phyloP scores from a whole-genome alignment of 495 filamentous ascomycete species.

The Xylaria curta region DNA sequence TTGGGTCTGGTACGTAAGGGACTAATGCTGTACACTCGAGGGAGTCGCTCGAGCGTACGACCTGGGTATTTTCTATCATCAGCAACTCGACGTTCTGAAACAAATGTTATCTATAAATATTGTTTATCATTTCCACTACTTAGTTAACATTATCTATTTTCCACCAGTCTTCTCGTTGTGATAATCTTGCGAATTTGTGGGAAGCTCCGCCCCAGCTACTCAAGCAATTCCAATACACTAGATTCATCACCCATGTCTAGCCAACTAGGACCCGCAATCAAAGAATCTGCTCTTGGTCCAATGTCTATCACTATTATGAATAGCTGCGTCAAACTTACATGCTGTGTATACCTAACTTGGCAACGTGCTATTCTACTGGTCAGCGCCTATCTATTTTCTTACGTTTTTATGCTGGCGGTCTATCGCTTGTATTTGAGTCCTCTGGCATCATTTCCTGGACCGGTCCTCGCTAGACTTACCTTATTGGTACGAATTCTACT shows the following conservation, averaged over 20 bases:
- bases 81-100: not conserved
- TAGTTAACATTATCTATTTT: not conserved
- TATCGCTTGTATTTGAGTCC: slow-evolving; percentile 60
- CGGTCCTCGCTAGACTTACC: slow-evolving; percentile 56
- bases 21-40: not conserved
- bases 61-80: not conserved
- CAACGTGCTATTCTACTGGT: not conserved
- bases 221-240: not conserved
- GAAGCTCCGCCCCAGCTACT: not conserved
- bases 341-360: not conserved
- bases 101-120: not conserved
- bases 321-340: not conserved
- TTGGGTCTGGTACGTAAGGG: not conserved
- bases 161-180: not conserved
- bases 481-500: slow-evolving; percentile 51
- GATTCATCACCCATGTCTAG: not conserved
- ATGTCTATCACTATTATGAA: not conserved
- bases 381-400: not conserved
- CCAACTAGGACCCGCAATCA: not conserved
- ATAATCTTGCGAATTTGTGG: not conserved
- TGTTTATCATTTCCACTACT: not conserved
- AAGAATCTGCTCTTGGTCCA: not conserved
- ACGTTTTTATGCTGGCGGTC: slow-evolving; percentile 30
- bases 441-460: slow-evolving; percentile 56
- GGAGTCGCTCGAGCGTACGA: not conserved